Base-by-base conservation (phyloP, 208 protist genomes). In the Crithidia bombi region DNA sequence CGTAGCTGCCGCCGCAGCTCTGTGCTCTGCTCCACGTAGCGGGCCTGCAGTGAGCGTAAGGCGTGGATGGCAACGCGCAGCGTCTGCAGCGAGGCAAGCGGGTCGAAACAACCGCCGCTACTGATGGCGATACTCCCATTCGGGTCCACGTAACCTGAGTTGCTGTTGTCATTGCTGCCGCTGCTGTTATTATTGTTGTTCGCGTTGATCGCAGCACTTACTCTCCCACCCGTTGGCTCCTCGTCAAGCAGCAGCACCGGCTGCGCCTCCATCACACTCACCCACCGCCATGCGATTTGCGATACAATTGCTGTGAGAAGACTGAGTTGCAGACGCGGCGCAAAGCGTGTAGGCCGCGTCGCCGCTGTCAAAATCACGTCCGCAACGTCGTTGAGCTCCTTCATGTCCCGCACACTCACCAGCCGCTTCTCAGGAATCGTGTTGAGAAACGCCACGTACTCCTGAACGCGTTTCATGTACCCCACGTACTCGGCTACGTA, bases 401-500 rank as follows among this genome's bases (percentile, higher is more conserved):
- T 66, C 39, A 72, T 67, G 21, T 69, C 51, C 30, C 62, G 63
- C 35, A 89, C 76, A 14, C 41, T 43, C 19, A 64, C 66, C 35
- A 90, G 67, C 39, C 81, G 58, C 61, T 83, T 76, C 69, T 87
- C 82, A 1, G 87, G 87, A 17, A 94, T 86, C 33, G 66, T 78
- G 54, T 79, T 74, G 25, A 94, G 75, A 56, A 86, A 86, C 30
- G 52, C 47, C 49, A 94, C 78, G 75, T 92, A 94, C 47, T 92
- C 80, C 15, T 80, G 79, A 38, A 90, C 81, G 3, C 79, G 75
- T 54, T 86, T 73, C 26, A 59, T 69, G 59, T 94, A 84, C 7
- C 69, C 51, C 1, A 82, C 74, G 75, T 89, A 94, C 73, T 97
- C 88, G 39, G 73, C 36, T 15, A 87, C 81, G 73, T 86, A 95